A percentile compares a stretch with the other conserved stretches of the same genome.
Conservation (phyloP, 352 stramenopile genomes). For the Pythium phragmiticola region DNA sequence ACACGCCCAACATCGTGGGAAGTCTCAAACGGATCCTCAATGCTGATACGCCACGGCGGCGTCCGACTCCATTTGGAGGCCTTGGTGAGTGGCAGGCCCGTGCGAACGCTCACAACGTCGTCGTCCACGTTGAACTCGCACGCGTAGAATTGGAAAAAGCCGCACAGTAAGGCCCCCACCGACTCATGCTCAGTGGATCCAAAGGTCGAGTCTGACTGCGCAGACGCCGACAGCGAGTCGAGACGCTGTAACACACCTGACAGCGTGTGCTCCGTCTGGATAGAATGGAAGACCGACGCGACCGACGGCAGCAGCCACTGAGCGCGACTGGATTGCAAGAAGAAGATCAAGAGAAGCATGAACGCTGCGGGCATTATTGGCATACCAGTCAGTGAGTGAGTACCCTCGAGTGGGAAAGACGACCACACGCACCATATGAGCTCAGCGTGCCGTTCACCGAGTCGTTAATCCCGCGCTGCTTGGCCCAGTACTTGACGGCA, state of each 20-base stretch:
- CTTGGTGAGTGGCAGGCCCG: conserved; percentile 60
- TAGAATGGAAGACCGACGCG: conserved; percentile 43
- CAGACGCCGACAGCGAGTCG: conserved; percentile 53
- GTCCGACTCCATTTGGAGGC: conserved; percentile 69
- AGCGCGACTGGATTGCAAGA: conserved; percentile 85
- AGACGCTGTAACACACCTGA: conserved; percentile 72
- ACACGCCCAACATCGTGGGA: conserved; percentile 74
- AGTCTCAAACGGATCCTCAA: conserved; percentile 88
- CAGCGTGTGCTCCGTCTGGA: conserved; percentile 92
- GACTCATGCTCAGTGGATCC: conserved; percentile 72
- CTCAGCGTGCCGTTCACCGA: conserved; percentile 95
- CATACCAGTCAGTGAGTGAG: neutral
- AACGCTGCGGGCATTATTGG: conserved; percentile 58
- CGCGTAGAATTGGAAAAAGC: conserved; percentile 97
- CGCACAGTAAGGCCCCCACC: conserved; percentile 90
- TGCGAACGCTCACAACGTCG: conserved; percentile 92
- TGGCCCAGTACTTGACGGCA: conserved; percentile 98
- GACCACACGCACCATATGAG: conserved; percentile 85
- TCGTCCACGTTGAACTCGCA: conserved; percentile 95
- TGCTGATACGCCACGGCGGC: conserved; percentile 74
- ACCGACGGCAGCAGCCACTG: conserved; percentile 53
- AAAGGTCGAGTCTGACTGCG: conserved; percentile 43
- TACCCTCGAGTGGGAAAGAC: neutral
- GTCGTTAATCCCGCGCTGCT: conserved; percentile 96
- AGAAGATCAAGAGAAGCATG: conserved; percentile 97